Evolutionary conservation across 1,139 yeast genomes (phyloP), one percentile per base, ranked within the genome.

Genomic region (Lodderomyces orthopsilosis): DNA sequence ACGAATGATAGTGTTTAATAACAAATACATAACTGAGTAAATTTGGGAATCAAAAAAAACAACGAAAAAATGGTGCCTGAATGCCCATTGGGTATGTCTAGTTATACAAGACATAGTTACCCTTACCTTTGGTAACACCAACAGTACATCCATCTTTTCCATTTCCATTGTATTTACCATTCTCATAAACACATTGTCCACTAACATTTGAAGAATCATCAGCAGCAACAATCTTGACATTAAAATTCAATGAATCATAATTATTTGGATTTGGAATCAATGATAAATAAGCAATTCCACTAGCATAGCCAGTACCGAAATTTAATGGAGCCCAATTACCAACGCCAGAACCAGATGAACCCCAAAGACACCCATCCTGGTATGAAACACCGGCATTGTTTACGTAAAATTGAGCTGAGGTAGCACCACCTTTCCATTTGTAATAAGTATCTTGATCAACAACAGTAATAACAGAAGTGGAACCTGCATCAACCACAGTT

Each of bases 281-380:
- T 14, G 97, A 88, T 61, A 93, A 74, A 79, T 89, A 93, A 48
- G 96, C 76, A 53, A 79, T 72, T 55, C 96, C 96, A 55, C 70
- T 68, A 52, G 86, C 75, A 70, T 77, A 75, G 61, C 98, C 98
- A 47, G 98, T 88, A 65, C 98, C 98, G 56, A 93, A 79, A 69
- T 85, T 88, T 55, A 93, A 77, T 57, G 98, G 98, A 53, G 98
- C 95, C 96, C 96, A 93, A 86, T 93, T 93, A 71, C 98, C 98
- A 54, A 85, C 71, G 58, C 86, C 90, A 41, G 89, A 75, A 51
- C 90, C 88, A 10, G 76, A 59, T 37, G 80, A 63, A 63, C 97
- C 96, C 98, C 98, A 93, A 57, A 85, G 66, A 76, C 98, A 93
- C 55, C 97, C 98, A 51, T 88, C 90, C 64, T 82, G 82, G 62